These are phyloP conservation scores for Pichia occidentalis DNA, from an alignment of 805 yeast species.

Conservation along the genomic window DNA sequence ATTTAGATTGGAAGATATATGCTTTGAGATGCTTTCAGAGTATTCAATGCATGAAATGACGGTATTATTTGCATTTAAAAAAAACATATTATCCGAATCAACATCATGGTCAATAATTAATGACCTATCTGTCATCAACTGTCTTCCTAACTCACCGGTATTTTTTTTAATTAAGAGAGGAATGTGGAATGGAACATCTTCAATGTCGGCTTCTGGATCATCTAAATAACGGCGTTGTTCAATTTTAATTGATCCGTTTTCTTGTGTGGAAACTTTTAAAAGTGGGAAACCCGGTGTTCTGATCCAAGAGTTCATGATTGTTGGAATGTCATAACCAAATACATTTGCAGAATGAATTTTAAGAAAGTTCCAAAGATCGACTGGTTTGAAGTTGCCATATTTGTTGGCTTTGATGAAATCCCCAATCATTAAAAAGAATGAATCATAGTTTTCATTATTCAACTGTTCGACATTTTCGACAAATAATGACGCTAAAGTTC, in stretches of 20 bases:
- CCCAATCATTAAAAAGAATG: constrained; percentile 30
- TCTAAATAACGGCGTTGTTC: constrained; percentile 36
- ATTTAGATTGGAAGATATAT: constrained; percentile 23
- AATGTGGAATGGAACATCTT: constrained; percentile 55
- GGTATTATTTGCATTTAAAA: constrained; percentile 38
- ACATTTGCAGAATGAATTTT: constrained; percentile 24
- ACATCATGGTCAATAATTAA: constrained; percentile 19
- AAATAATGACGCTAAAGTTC: constrained; percentile 45
- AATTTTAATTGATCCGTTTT: constrained; percentile 34
- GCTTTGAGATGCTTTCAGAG: constrained; percentile 22
- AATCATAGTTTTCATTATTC: constrained; percentile 27
- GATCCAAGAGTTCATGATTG: constrained; percentile 55
- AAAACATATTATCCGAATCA: constrained; percentile 27
- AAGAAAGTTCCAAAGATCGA: constrained; percentile 46
- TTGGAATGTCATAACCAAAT: constrained; percentile 37
- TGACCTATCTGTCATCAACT: constrained; percentile 39
- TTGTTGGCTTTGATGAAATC: constrained; percentile 32
- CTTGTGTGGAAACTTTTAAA: constrained; percentile 38
- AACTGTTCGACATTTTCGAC: constrained; percentile 24
- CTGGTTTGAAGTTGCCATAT: constrained; percentile 38
- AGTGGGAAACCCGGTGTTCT: constrained; percentile 61
- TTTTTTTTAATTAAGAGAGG: constrained; percentile 43
- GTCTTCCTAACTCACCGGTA: constrained; percentile 33
- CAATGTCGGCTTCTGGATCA: constrained; percentile 30
- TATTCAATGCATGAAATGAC: constrained; percentile 49